A percentile compares a stretch with the other conserved stretches of the same genome.
Conservation (phyloP, 164 flowering plant species). For the Vitis amurensis region DNA sequence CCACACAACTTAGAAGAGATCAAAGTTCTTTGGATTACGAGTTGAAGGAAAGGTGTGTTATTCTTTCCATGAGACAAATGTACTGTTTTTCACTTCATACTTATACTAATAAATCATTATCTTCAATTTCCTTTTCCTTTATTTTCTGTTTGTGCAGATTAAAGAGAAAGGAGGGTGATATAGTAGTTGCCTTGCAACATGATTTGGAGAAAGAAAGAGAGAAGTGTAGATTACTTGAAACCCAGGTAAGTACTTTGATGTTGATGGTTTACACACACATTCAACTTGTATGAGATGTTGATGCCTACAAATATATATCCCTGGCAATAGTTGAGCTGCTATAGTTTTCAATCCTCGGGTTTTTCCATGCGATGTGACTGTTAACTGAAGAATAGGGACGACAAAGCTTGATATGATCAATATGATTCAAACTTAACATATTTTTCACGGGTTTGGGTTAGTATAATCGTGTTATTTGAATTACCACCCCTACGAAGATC, state of each 20-base stretch:
- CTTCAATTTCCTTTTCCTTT: no score
- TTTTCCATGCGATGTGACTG: background rate
- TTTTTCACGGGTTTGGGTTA: no score
- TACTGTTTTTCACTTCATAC: background rate
- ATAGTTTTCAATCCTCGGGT: background rate
- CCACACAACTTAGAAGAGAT: conserved; percentile 20
- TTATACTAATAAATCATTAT: background rate
- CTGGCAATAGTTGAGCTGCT: no score
- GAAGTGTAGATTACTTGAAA: conserved; percentile 42
- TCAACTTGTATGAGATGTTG: no score
- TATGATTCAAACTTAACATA: no score
- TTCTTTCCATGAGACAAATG: background rate
- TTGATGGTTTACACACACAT: no score
- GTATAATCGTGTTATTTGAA: no score
- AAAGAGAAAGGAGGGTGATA: conserved; percentile 29
- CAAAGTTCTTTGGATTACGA: conserved; percentile 30
- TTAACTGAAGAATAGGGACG: no score
- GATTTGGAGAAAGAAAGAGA: conserved; percentile 48
- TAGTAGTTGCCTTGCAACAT: conserved; percentile 13
- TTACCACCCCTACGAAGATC: no score
- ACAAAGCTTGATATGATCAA: no score
- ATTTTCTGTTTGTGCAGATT: conserved; percentile 29
- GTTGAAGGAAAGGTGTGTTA: conserved; percentile 48
- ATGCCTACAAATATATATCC: no score
- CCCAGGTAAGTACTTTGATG: conserved; percentile 31